Evolutionary conservation across 2,329 filamentous ascomycete genomes (phyloP), one percentile per base, ranked within the genome.

Genomic region (Pseudocercospora eumusae): DNA sequence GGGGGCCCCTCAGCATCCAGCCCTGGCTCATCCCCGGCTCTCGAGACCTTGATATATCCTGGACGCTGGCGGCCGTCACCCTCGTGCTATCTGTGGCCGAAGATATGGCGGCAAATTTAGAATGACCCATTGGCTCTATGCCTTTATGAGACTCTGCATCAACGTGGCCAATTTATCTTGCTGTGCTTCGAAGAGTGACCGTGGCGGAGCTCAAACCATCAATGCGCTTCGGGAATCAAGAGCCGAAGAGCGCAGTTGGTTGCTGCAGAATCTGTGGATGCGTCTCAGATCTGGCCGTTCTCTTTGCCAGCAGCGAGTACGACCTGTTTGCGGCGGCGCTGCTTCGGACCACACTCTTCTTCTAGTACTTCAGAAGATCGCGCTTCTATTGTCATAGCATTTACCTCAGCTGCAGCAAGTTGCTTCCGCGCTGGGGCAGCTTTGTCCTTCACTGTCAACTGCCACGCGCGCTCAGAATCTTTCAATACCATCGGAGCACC

Each of bases 61-160:
- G 13, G 40, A 21, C 31, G 23, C 23, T 70, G 18, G 52, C 31
- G 5, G 33, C n/a, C 23, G 31, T 31, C 31, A 10, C 28, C 27
- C 33, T 54, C 25, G 33, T 47, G 21, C 10, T 55, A 40, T 52
- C 27, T 52, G 15, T 36, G 21, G 5, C 33, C 57, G 57, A 60
- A 23, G 15, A 18, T 23, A 4, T 28, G 27, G 23, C 23, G 45
- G 31, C 33, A 20, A 54, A 18, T 23, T 20, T 27, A 50, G 6
- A 15, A 25, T n/a, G 8, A 33, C 20, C 21, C 27, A 54, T 40
- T 21, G 52, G 52, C 31, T 54, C 52, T 33, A 10, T 15, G 4
- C 13, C 7, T 58, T 25, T n/a, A n/a, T n/a, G n/a, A 36, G 25
- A 4, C 31, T 57, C 27, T 31, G 55, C 21, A n/a, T 11, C 28